Evolutionary conservation across 2,329 filamentous ascomycete genomes (phyloP).

Genomic region (Fusarium beomiforme): DNA sequence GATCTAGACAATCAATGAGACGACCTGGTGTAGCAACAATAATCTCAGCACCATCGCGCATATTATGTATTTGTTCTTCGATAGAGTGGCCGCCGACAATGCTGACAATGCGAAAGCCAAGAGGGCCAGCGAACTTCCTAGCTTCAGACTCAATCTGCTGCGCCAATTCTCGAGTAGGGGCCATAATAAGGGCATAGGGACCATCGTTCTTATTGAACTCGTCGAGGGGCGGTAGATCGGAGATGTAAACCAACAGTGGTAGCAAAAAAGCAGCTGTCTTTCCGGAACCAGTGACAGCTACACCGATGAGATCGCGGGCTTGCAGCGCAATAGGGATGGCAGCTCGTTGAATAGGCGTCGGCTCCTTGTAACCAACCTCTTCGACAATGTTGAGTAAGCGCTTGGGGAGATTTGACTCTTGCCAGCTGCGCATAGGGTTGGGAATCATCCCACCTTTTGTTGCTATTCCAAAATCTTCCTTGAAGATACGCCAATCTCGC

Average conservation of each 20-base stretch:
- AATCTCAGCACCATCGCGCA: slow-evolving; percentile 94
- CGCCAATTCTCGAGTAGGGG: slow-evolving; percentile 94
- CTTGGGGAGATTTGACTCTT: slow-evolving; percentile 82
- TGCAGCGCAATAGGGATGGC: slow-evolving; percentile 95
- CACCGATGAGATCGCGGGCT: slow-evolving; percentile 94
- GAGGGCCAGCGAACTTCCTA: slow-evolving; percentile 86
- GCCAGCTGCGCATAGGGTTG: slow-evolving; percentile 95
- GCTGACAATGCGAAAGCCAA: slow-evolving; percentile 94
- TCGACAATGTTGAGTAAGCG: slow-evolving; percentile 83
- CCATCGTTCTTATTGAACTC: slow-evolving; percentile 92
- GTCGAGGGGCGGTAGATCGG: slow-evolving; percentile 84
- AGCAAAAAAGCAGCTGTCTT: slow-evolving; percentile 97
- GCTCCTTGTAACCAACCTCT: slow-evolving; percentile 89
- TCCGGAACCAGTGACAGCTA: slow-evolving; percentile 97
- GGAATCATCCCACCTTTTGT: slow-evolving; percentile 93
- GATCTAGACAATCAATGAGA: slow-evolving; percentile 95
- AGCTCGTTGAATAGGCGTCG: slow-evolving; percentile 90
- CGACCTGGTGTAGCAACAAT: slow-evolving; percentile 98
- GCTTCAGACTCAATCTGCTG: slow-evolving; percentile 98
- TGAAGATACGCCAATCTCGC: slow-evolving; percentile 99
- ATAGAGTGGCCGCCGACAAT: slow-evolving; percentile 97
- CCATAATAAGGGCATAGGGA: slow-evolving; percentile 95
- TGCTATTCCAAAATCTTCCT: slow-evolving; percentile 96
- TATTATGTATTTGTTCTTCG: slow-evolving; percentile 90
- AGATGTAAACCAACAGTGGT: slow-evolving; percentile 93